Base-by-base conservation (phyloP, 495 filamentous ascomycete genomes). In the Immersiella caudata region DNA sequence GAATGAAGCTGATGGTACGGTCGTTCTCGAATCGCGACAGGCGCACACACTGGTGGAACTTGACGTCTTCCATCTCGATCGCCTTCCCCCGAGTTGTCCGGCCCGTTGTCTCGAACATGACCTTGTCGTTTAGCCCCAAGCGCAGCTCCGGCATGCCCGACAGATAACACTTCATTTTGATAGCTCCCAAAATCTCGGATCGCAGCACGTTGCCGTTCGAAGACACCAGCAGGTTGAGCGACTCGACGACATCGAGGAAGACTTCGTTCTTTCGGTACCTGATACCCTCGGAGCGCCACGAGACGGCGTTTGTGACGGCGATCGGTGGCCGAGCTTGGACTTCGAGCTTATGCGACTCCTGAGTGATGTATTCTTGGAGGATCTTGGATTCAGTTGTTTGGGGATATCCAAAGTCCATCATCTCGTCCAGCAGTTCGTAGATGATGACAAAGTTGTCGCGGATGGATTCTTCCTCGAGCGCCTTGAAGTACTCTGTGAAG, bases 351-450 rank as follows among this genome's bases (percentile, higher is more conserved):
- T 98, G 96, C 64, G 93, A 96, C 82, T 99, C 96, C 83, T 99
- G 96, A 33, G 96, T 99, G 79, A 99, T 99, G 82, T 97, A 97
- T 84, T 99, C 96, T 82, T 98, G 96, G 67, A 99, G 83, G 76
- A 99, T 99, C 86, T 99, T 99, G 80, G 87, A 93, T 80, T 99
- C 96, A 62, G 96, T 99, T 22, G 96, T 99, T 79, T 99, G 96
- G 20, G 96, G 96, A 79, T 99, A 97, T 59, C 96, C 96, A 82
- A 98, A 99, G 79, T 99, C 96, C 96, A 99, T 99, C 96, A 99
- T 99, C 82, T 99, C 96, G 77, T 99, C 96, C 69, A 99, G 87
- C 62, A 99, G 81, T 80, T 99, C 96, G 83, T 99, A 99, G 74
- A 99, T 99, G 74, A 99, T 87, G 78, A 99, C 96, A 72, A 98